Evolutionary conservation across 495 filamentous ascomycete genomes (phyloP), one percentile per base, ranked within the genome.

Genomic region (Penicillium samsonianum): DNA sequence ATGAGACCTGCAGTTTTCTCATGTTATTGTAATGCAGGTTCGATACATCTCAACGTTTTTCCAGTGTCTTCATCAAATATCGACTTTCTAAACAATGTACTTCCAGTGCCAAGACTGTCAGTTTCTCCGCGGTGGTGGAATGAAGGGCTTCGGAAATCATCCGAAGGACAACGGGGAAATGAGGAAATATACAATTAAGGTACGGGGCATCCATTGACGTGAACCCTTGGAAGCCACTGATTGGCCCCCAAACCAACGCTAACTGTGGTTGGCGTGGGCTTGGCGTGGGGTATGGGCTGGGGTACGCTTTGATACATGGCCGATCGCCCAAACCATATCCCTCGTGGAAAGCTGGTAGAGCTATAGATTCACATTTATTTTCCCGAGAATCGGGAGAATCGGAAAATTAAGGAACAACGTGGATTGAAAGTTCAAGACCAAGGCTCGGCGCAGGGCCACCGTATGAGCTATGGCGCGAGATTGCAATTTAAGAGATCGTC

Each of bases 131-230:
- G 28, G 19, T 33, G 4, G 30, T 16, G 19, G 31, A 22, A 16
- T 35, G 37, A 17, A n/a, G n/a, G n/a, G 9, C 11, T 22, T 50
- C 47, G 47, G 47, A 37, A 22, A 35, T 6, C 11, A 35, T 2
- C 30, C n/a, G 47, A 50, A 37, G 0, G 16, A 5, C 30, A 14
- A 37, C 30, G 19, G 47, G 30, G 28, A 20, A 50, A 23, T 33
- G 28, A 50, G 47, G 46, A 49, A 35, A 35, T 19, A 3, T 35
- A 23, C 28, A 37, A 22, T 50, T 50, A 50, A 50, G n/a, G 45
- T 48, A 26, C 4, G 23, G 23, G 23, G 23, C 23, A 25, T 25
- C 23, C 23, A 25, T 25, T 25, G 23, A 25, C 23, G 4, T 25
- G 23, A 25, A 25, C 23, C 4, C 23, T 25, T 25, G 4, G 23